Conservation (phyloP, 169 alveolate species). For the Toxoplasma gondii region DNA sequence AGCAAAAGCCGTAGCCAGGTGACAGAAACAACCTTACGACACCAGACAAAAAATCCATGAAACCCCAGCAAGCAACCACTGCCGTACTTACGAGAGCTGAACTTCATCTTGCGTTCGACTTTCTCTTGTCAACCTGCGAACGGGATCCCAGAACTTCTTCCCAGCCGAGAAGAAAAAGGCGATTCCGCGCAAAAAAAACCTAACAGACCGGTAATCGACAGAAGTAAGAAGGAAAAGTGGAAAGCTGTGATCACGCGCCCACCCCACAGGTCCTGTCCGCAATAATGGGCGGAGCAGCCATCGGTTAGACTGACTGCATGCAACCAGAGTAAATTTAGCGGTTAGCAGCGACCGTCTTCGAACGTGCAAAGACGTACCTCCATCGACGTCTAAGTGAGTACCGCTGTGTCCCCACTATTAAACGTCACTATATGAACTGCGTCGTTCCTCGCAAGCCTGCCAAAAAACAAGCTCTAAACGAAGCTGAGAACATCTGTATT, state of each 20-base stretch:
- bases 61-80: background rate
- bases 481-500: too few species aligned
- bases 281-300: background rate
- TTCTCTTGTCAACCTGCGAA: background rate
- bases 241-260: background rate
- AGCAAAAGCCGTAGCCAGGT: background rate
- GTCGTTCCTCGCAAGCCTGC: too few species aligned
- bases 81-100: conserved; percentile 8
- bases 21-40: background rate
- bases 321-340: background rate
- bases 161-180: background rate
- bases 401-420: too few species aligned
- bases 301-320: background rate
- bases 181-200: background rate
- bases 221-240: background rate
- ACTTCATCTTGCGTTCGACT: background rate
- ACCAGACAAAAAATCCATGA: background rate
- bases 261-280: background rate
- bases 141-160: background rate
- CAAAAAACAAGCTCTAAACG: too few species aligned
- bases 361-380: background rate
- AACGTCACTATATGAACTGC: too few species aligned
- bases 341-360: background rate
- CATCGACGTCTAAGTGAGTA: background rate
- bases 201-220: background rate